phyloP scores from a whole-genome alignment of 2,329 filamentous ascomycete genomes.

The Tympanopsis confertula region DNA sequence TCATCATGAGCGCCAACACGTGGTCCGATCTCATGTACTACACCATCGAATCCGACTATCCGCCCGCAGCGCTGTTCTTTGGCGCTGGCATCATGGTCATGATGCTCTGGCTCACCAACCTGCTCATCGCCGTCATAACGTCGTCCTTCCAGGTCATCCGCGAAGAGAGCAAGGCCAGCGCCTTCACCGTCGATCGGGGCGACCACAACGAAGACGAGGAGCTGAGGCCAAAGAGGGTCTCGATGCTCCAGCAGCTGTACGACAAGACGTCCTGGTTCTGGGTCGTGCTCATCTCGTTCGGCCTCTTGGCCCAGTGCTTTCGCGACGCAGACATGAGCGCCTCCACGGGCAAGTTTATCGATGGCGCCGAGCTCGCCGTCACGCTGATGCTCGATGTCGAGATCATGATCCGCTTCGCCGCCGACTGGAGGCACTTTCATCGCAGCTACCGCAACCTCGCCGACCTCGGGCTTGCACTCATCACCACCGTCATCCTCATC shows the following conservation, averaged over 20 bases:
- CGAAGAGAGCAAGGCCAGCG: slow-evolving; percentile 88
- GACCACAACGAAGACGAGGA: slow-evolving; percentile 8
- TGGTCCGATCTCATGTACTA: slow-evolving; percentile 92
- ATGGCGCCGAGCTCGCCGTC: slow-evolving; percentile 60
- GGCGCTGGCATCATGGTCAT: slow-evolving; percentile 72
- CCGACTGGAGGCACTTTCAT: slow-evolving; percentile 74
- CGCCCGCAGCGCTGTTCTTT: slow-evolving; percentile 73
- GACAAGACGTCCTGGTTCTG: slow-evolving; percentile 66
- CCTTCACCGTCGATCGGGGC: slow-evolving; percentile 69
- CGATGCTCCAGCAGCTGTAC: slow-evolving; percentile 58
- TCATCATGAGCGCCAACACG: slow-evolving; percentile 97
- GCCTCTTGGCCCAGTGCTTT: slow-evolving; percentile 66
- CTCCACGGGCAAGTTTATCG: slow-evolving; percentile 50
- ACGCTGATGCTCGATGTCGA: slow-evolving; percentile 72
- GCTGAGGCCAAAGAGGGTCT: slow-evolving; percentile 21
- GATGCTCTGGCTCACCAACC: slow-evolving; percentile 91
- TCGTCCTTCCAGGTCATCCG: slow-evolving; percentile 97
- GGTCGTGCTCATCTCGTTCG: slow-evolving; percentile 69
- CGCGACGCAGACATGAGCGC: slow-evolving; percentile 67
- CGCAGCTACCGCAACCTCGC: slow-evolving; percentile 63
- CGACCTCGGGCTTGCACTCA: slow-evolving; percentile 68
- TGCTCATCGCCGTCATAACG: slow-evolving; percentile 91
- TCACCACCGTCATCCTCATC: slow-evolving; percentile 76
- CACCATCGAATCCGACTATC: slow-evolving; percentile 82
- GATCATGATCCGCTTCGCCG: slow-evolving; percentile 66